Evolutionary conservation across 2,329 filamentous ascomycete genomes (phyloP), one percentile per base, ranked within the genome.

Genomic region (Monosporascus sp.): DNA sequence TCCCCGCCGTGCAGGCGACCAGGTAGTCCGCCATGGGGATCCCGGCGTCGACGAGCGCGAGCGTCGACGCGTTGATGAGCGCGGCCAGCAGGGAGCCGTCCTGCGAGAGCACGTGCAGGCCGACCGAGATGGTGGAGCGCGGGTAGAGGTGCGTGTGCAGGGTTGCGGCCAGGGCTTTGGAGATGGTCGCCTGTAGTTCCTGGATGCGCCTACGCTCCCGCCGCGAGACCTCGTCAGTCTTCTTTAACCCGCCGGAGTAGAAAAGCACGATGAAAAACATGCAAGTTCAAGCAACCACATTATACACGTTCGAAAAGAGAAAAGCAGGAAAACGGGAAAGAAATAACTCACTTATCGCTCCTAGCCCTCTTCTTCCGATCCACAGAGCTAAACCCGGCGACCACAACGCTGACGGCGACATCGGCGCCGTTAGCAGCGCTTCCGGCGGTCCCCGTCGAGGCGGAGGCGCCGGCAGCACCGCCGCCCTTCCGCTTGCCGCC

Each of bases 21-120:
- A 97, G 82, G 67, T 97, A 95, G 67, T 96, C 90, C 3, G 85
- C 84, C 92, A 97, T 97, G 24, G 94, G 94, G 20, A 99, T 87
- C 50, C 94, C 94, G 1, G 94, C 94, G 68, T 99, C 94, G 57
- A 97, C 87, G 22, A 97, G 83, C 0, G 94, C 94, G 14, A 99
- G 82, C 0, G 93, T 96, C 0, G 89, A 83, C 4, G 94, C 94
- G 65, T 99, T 99, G 61, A 97, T 78, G 46, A 93, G 90, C 0
- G 91, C 88, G 0, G 93, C 91, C 20, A 99, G 84, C 3, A 97
- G 80, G 1, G 89, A 92, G 27, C 94, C 94, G 69, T 99, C 94
- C 61, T 95, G 87, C 0, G 87, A 89, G 45, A 99, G 84, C 37
- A 99, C 85, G 68, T 96, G 90, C 2, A 99, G 80, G 24, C 87